Percentiles rank a stretch among this genome's conserved stretches.
phyloP scores from a whole-genome alignment of 2,329 filamentous ascomycete species.

The Seiridium unicorne region DNA sequence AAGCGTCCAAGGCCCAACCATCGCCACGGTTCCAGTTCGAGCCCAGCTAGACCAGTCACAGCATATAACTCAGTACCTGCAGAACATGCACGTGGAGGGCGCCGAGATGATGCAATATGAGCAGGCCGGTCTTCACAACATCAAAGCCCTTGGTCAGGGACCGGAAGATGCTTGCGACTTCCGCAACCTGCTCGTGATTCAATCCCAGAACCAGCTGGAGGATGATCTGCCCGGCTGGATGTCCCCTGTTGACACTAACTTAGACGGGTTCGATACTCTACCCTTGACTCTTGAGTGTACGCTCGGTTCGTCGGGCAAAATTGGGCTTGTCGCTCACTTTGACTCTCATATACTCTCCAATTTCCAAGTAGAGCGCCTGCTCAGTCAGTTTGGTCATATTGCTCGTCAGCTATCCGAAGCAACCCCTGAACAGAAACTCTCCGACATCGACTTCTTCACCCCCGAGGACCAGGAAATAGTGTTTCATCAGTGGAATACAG shows the following conservation, averaged over 20 bases:
- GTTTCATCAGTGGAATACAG: slow-evolving; percentile 5
- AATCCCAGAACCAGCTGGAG: slow-evolving; percentile 15
- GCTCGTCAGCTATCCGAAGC: slow-evolving; percentile 11
- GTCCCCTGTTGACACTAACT: neutral
- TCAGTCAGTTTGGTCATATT: slow-evolving; percentile 10
- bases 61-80: slow-evolving; percentile 19
- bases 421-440: neutral
- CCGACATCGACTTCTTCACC: slow-evolving; percentile 10
- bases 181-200: slow-evolving; percentile 36
- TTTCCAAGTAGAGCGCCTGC: slow-evolving; percentile 8
- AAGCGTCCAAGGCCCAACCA: slow-evolving; percentile 26
- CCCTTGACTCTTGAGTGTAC: slow-evolving; percentile 8
- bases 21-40: slow-evolving; percentile 40
- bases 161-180: slow-evolving; percentile 5
- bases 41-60: slow-evolving; percentile 26
- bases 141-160: neutral
- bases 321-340: neutral
- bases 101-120: slow-evolving; percentile 49
- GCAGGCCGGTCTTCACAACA: slow-evolving; percentile 27
- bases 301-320: neutral
- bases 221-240: neutral
- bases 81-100: neutral
- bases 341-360: neutral
- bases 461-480: slow-evolving; percentile 9
- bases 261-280: slow-evolving; percentile 1